Conservation (phyloP, 163 green algal species). For the Trebouxia gelatinosa region DNA sequence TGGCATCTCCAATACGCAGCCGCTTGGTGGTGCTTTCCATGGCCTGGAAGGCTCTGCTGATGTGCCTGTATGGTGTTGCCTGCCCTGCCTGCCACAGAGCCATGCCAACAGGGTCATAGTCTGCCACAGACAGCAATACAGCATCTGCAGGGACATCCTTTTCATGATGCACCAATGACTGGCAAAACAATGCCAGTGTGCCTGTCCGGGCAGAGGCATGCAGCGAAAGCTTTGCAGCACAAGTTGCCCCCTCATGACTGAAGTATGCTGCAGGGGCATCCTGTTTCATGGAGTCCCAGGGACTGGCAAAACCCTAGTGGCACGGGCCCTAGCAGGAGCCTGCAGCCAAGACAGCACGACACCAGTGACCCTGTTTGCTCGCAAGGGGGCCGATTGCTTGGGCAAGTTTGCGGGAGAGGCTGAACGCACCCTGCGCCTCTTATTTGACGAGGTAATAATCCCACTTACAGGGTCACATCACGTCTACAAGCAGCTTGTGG, state of each 20-base stretch:
- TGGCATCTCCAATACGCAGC: constrained; percentile 60
- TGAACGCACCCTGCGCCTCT: constrained; percentile 67
- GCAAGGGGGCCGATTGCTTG: constrained; percentile 70
- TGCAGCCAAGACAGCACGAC: constrained; percentile 35
- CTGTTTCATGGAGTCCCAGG: constrained; percentile 64
- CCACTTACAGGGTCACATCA: neutral
- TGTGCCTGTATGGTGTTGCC: constrained; percentile 70
- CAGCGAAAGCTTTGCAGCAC: neutral
- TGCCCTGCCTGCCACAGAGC: constrained; percentile 52
- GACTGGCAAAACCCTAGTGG: constrained; percentile 65
- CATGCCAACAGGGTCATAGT: constrained; percentile 55
- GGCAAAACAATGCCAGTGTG: too few species aligned
- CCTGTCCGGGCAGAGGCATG: too few species aligned
- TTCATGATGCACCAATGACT: neutral
- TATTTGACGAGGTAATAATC: constrained; percentile 68
- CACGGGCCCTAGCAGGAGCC: constrained; percentile 58
- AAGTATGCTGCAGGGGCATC: constrained; percentile 60
- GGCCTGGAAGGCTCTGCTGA: constrained; percentile 60
- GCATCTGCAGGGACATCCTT: constrained; percentile 27
- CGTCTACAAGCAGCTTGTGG: too few species aligned
- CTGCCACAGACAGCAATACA: constrained; percentile 25
- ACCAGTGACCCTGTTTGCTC: constrained; percentile 65
- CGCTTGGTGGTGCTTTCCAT: constrained; percentile 79
- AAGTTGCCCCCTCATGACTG: neutral
- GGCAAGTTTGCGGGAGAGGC: constrained; percentile 74